Percentiles rank a stretch among this genome's conserved stretches.
These are phyloP conservation scores for Pseudozyma flocculosa DNA, from an alignment of 1,284 basidiomycete genomes.

Conservation along the genomic window DNA sequence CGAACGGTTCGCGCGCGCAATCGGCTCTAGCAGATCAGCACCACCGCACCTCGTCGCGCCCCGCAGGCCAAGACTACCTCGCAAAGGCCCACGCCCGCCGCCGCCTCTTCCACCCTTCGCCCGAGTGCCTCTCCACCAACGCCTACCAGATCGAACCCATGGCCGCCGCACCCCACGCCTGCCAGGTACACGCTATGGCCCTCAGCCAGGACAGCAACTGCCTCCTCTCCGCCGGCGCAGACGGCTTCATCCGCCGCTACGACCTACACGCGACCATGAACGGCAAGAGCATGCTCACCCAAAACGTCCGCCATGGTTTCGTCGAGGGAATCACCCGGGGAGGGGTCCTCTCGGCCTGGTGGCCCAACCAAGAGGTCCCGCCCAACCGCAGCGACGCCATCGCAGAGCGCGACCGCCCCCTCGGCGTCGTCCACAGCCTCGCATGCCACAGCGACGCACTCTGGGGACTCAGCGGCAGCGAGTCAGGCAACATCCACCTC, in stretches of 20 bases:
- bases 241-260: constrained; percentile 90
- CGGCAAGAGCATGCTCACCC: constrained; percentile 80
- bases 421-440: constrained; percentile 52
- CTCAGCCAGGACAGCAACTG: constrained; percentile 84
- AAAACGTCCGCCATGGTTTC: constrained; percentile 84
- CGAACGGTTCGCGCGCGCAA: too few relatives aligned
- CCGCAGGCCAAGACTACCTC: constrained; percentile 8
- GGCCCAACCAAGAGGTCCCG: constrained; percentile 63
- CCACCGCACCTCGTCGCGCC: too few relatives aligned
- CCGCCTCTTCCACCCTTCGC: constrained; percentile 15
- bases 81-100: constrained; percentile 25
- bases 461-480: constrained; percentile 50
- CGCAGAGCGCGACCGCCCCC: constrained; percentile 30
- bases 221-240: constrained; percentile 84
- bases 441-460: constrained; percentile 50
- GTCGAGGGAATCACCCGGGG: constrained; percentile 90
- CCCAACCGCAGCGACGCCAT: constrained; percentile 3
- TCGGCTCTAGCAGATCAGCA: too few relatives aligned
- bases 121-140: constrained; percentile 10
- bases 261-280: constrained; percentile 87
- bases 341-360: constrained; percentile 84
- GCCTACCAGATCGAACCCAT: constrained; percentile 74
- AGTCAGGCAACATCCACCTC: constrained; percentile 65
- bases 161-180: constrained; percentile 84
- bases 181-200: constrained; percentile 80